A percentile compares a stretch with the other conserved stretches of the same genome.
phyloP scores from a whole-genome alignment of 495 filamentous ascomycete genomes.

The Filosporella fistucella region DNA sequence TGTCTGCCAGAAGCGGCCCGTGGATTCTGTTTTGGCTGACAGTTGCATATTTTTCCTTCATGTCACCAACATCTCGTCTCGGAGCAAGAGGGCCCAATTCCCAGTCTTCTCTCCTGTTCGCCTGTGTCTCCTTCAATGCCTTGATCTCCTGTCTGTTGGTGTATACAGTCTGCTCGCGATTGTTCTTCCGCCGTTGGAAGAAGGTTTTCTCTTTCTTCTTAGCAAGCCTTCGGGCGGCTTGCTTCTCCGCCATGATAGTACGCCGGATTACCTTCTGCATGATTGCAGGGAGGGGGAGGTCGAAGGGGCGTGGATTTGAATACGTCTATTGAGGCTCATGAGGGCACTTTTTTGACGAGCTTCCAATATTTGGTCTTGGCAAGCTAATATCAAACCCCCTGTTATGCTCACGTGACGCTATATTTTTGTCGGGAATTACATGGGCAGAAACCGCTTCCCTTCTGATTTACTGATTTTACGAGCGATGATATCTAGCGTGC shows the following conservation, averaged over 20 bases:
- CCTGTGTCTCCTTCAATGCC: slow-evolving; percentile 27
- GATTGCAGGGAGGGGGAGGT: slow-evolving; percentile 22
- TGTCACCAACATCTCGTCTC: slow-evolving; percentile 55
- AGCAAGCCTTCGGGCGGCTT: slow-evolving; percentile 42
- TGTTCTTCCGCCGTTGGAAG: slow-evolving; percentile 27
- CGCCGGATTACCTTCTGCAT: slow-evolving; percentile 78
- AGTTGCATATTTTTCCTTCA: slow-evolving; percentile 21
- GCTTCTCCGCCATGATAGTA: slow-evolving; percentile 60
- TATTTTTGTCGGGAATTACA: too few species aligned
- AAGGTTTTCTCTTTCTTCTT: slow-evolving; percentile 30
- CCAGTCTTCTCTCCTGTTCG: slow-evolving; percentile 60
- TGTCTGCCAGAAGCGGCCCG: slow-evolving; percentile 17
- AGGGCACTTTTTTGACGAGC: slow-evolving; percentile 18
- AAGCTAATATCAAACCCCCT: neutral
- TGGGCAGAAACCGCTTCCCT: too few species aligned
- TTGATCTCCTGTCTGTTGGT: slow-evolving; percentile 28
- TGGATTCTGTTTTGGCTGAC: slow-evolving; percentile 3
- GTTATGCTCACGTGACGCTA: slow-evolving; percentile 4
- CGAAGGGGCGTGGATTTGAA: neutral
- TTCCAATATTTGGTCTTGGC: slow-evolving; percentile 8
- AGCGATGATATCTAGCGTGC: too few species aligned
- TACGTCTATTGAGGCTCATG: too few species aligned
- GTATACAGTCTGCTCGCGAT: slow-evolving; percentile 29
- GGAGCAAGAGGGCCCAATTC: slow-evolving; percentile 72
- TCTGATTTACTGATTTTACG: too few species aligned